phyloP scores from a whole-genome alignment of 129 eudicot genomes.

The Artemisia annua region DNA sequence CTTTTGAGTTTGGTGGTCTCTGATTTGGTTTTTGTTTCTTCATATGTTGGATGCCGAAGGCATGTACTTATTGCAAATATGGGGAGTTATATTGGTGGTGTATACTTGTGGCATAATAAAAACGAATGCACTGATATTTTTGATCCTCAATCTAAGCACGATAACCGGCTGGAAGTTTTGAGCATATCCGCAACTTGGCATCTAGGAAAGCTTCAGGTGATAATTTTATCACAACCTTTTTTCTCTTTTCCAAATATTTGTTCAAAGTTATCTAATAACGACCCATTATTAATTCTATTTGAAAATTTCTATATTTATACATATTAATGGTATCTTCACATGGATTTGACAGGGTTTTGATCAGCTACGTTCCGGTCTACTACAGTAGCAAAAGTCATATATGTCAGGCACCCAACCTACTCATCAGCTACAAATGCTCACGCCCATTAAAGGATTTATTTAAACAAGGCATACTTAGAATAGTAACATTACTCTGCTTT shows the following conservation, averaged over 20 bases:
- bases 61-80: constrained; percentile 65
- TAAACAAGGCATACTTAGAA: no score
- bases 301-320: no score
- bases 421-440: constrained; percentile 74
- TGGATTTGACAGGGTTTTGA: constrained; percentile 72
- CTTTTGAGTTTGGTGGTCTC: no score
- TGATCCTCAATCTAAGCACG: constrained; percentile 74
- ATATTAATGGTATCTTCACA: no score
- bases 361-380: constrained; percentile 73
- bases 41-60: constrained; percentile 72
- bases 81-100: constrained; percentile 88
- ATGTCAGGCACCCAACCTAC: constrained; percentile 79
- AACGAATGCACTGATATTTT: constrained; percentile 71
- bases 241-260: not conserved
- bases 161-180: constrained; percentile 81
- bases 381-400: constrained; percentile 62
- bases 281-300: not conserved
- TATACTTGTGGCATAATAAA: constrained; percentile 88
- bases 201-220: constrained; percentile 87
- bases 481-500: no score
- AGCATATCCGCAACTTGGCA: constrained; percentile 91
- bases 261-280: not conserved
- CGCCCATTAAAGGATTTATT: constrained; percentile 31
- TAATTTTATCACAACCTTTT: no score
- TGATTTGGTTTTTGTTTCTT: not conserved